Conservation (phyloP, 192 early-diverging fungal species). For the Kappamyces sp. region DNA sequence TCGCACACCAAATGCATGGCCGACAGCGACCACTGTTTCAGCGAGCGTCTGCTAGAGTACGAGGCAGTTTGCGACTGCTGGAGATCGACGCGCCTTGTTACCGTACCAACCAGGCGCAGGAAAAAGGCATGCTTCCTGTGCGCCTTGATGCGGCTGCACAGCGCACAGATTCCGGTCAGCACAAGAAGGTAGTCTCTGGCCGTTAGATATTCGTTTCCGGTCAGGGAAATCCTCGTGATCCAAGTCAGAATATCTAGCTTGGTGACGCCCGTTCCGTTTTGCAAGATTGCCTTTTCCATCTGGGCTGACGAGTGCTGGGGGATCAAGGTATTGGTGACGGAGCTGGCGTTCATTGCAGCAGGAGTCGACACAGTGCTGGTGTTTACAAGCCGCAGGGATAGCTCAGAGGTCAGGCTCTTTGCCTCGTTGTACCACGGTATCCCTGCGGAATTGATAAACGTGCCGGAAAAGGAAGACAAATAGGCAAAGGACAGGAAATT, state of each 20-base stretch:
- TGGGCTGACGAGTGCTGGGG: background rate
- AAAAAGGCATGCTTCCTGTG: constrained; percentile 67
- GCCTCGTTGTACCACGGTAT: constrained; percentile 23
- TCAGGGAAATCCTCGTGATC: constrained; percentile 52
- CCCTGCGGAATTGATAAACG: constrained; percentile 38
- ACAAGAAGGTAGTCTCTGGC: constrained; percentile 52
- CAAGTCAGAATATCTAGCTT: constrained; percentile 58
- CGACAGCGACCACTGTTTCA: background rate
- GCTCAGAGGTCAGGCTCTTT: constrained; percentile 15
- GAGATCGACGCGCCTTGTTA: too few relatives aligned
- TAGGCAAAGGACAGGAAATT: constrained; percentile 52
- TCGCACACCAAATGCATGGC: constrained; percentile 11
- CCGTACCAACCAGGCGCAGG: constrained; percentile 25
- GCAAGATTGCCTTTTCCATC: constrained; percentile 29
- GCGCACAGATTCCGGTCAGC: constrained; percentile 48
- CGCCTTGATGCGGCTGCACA: constrained; percentile 55
- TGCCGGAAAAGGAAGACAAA: constrained; percentile 26
- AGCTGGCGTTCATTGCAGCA: constrained; percentile 7
- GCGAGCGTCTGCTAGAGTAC: too few relatives aligned
- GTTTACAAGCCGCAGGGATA: constrained; percentile 24
- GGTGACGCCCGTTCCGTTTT: constrained; percentile 34
- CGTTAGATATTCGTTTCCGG: constrained; percentile 48
- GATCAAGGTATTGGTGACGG: background rate
- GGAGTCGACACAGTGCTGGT: constrained; percentile 14
- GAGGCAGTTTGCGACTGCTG: too few relatives aligned